Conservation (phyloP, 202 grass and related monocot species). For the Panicum virgatum region DNA sequence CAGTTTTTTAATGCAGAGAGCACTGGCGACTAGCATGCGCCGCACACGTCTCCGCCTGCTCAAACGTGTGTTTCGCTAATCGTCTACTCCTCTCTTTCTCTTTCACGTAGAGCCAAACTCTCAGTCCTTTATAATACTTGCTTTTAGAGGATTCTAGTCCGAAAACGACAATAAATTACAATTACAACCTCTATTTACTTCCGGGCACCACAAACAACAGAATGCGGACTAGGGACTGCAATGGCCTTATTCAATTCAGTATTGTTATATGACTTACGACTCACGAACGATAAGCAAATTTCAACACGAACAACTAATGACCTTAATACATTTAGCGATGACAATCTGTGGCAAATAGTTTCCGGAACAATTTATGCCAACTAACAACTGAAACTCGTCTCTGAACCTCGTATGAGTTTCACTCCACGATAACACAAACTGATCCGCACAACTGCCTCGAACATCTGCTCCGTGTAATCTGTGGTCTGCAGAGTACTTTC, state of each 20-base stretch:
- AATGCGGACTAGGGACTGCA: neutral
- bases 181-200: neutral
- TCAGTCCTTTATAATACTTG: too few species aligned
- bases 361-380: neutral
- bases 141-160: too few species aligned
- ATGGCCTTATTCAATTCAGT: constrained; percentile 28
- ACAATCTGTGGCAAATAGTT: neutral
- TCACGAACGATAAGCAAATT: neutral
- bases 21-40: too few species aligned
- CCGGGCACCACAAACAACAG: neutral
- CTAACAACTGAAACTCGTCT: neutral
- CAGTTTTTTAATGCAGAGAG: too few species aligned
- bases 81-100: too few species aligned
- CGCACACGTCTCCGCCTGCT: too few species aligned
- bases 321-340: neutral
- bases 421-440: neutral
- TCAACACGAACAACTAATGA: neutral
- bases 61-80: too few species aligned
- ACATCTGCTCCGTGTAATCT: neutral
- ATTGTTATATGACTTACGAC: neutral
- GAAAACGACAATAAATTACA: neutral
- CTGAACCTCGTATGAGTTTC: neutral
- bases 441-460: neutral
- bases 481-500: neutral
- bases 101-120: too few species aligned